Conservation (phyloP, 2,329 filamentous ascomycete species). For the Hymenotorrendiella dingleyae region DNA sequence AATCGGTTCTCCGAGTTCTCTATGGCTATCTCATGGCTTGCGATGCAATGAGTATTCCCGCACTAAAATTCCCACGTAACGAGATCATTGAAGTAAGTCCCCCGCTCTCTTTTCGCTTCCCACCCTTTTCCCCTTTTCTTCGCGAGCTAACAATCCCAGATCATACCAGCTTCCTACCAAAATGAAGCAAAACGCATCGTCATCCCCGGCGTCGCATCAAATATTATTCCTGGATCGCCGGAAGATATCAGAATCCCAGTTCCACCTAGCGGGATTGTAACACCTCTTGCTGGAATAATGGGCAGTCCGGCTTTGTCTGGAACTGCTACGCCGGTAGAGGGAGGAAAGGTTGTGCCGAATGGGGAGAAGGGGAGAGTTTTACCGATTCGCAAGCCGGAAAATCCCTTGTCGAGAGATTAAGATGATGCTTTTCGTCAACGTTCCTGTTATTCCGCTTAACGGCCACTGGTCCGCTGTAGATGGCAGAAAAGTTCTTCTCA, state of each 20-base stretch:
- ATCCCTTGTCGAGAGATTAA: slow-evolving; percentile 10
- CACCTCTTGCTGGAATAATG: slow-evolving; percentile 25
- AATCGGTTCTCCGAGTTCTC: slow-evolving; percentile 92
- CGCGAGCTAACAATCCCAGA: slow-evolving; percentile 36
- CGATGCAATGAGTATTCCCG: slow-evolving; percentile 89
- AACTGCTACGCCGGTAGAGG: slow-evolving; percentile 12
- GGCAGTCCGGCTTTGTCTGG: slow-evolving; percentile 19
- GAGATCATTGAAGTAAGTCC: slow-evolving; percentile 81
- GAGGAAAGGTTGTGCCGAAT: slow-evolving; percentile 2
- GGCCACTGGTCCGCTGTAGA: too few relatives aligned
- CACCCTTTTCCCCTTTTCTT: too few relatives aligned
- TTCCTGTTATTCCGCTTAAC: too few relatives aligned
- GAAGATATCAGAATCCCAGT: slow-evolving; percentile 78
- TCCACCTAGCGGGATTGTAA: slow-evolving; percentile 45
- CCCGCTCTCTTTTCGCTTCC: background rate
- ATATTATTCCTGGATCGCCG: slow-evolving; percentile 69
- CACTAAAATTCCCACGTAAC: slow-evolving; percentile 86
- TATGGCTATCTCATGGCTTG: slow-evolving; percentile 99
- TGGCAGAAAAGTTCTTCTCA: too few relatives aligned
- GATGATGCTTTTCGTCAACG: too few relatives aligned
- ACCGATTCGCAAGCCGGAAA: slow-evolving; percentile 7
- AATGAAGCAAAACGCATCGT: slow-evolving; percentile 89
- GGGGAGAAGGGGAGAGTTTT: background rate
- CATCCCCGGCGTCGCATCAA: slow-evolving; percentile 60
- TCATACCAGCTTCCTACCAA: slow-evolving; percentile 95